Base-by-base conservation (phyloP, 768 basidiomycete genomes). In the Calvatia gigantea region DNA sequence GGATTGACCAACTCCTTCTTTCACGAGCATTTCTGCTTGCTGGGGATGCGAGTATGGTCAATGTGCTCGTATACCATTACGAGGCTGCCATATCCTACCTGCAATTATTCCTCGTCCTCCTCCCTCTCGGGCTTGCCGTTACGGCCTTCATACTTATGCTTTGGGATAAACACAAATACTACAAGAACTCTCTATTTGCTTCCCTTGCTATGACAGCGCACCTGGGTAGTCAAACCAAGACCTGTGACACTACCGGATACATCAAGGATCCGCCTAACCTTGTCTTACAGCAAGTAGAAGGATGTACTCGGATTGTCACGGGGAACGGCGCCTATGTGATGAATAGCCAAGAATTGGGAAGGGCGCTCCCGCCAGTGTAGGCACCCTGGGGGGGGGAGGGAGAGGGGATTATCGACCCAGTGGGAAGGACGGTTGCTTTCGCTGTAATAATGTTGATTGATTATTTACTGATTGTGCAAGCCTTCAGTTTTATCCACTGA, bases 201-300 rank as follows among this genome's bases (percentile, higher is more conserved):
- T 60, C 60, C n/a, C 41, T 61, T 8, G 46, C 25, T 32, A 48
- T 59, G 19, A 64, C 63, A 7, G 60, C 57, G 21, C 62, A 63
- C 39, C 41, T 42, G 3, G 23, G 11, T 11, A 23, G n/a, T 17
- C 14, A 31, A 25, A 31, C 15, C 6, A 17, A 31, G 32, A 14
- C 46, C 25, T 32, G 46, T 9, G 29, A 9, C 2, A 19, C 29
- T 5, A 31, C 21, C 12, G 46, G 46, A n/a, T 47, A 33, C 21
- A 14, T 47, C 19, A 47, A 9, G n/a, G n/a, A 33, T 29, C 46
- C 46, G 7, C 46, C 46, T 9, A 31, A 29, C 14, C 31, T 47
- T 6, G 8, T 32, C n/a, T n/a, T 47, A 19, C 46, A 12, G 29
- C 31, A 47, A 19, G 31, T 31, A 17, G 25, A 3, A 23, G 41